Base-by-base conservation (phyloP, 176 grass and related monocot genomes). In the Areca catechu region DNA sequence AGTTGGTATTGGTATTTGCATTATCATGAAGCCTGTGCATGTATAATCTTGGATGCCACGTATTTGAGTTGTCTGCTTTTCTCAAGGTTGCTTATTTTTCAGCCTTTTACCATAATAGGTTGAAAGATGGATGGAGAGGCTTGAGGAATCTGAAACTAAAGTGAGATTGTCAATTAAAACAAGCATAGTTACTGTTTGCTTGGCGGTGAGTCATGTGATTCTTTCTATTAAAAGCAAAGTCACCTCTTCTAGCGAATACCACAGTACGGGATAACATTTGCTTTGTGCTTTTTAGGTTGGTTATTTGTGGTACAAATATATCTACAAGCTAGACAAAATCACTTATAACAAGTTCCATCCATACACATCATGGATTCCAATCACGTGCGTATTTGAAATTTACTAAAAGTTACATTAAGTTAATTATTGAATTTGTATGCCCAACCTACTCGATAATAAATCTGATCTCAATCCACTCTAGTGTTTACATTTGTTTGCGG, bases 331-430 rank as follows among this genome's bases (percentile, higher is more conserved):
- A 67, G 79, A 88, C 61, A 88, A 88, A 81, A 1, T 88, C 69
- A 75, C 84, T 24, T 88, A 88, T 63, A 88, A 88, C 59, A 88
- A 88, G 48, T 60, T 63, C 48, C 84, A 88, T 70, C 79, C 84
- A 19, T 88, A 88, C 56, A 82, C 84, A 50, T 88, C 84, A 53
- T 88, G 84, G 84, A 88, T 88, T 57, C 84, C 84, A 62, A 88
- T 88, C 37, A 88, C 84, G 84, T 82, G 56, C 37, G 79, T 72
- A 63, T 54, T 34, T 34, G 34, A 48, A 50, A 24, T 50, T 54
- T 67, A 0, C 16, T 21, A 16, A 17, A 34, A 34, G 30, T 34
- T 34, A 5, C 7, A 34, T 9, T 34, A 7, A 34, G 7, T 29
- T 54, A 16, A 67, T 20, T 54, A 18, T 52, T 6, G 5, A 67